Base-by-base conservation (phyloP, 2,329 filamentous ascomycete genomes). In the Juglanconis sp. region DNA sequence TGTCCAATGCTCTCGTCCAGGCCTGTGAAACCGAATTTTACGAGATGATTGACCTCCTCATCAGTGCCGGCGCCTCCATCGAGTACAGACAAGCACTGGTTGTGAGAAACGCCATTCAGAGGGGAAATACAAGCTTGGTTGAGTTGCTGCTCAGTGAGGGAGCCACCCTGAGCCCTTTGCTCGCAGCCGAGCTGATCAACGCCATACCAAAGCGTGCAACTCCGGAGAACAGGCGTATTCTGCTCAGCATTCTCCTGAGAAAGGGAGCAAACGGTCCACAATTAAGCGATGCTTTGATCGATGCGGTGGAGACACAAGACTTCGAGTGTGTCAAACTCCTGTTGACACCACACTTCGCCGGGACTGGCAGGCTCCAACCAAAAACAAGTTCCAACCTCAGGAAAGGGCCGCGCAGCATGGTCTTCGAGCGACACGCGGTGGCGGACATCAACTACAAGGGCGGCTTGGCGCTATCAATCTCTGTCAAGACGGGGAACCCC, bases 1-100 rank as follows among this genome's bases (percentile, higher is more conserved):
- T 83, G 1, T 76, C 81, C 0, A 70, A 73, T 35, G 81, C 79
- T 0, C 72, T 87, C 1, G 70, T 80, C 6, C 73, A 79, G 36
- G 80, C 83, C 0, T 80, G 78, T 55, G 72, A 76, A 6, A 75
- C 74, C 2, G 78, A 80, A 48, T 84, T 81, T 61, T 75, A 80
- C 59, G 81, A 84, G 46, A 81, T 86, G 78, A 78, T 83, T 2
- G 73, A 72, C 42, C 71, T 86, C n/a, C 71, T 87, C 6, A 74
- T 84, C 30, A 69, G 71, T 3, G 79, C 85, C 57, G 81, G 82
- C 7, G 81, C 81, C 0, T 83, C 83, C 0, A 73, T 85, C 35
- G 82, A 84, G 64, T 81, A 81, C 60, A 76, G 83, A 44, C 77
- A 82, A 52, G 82, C 78, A 0, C 70, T 74, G 6, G 78, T 78